Evolutionary conservation across 441 rosid species (phyloP), one percentile per base, ranked within the genome.

Genomic region (Populus hybrid): DNA sequence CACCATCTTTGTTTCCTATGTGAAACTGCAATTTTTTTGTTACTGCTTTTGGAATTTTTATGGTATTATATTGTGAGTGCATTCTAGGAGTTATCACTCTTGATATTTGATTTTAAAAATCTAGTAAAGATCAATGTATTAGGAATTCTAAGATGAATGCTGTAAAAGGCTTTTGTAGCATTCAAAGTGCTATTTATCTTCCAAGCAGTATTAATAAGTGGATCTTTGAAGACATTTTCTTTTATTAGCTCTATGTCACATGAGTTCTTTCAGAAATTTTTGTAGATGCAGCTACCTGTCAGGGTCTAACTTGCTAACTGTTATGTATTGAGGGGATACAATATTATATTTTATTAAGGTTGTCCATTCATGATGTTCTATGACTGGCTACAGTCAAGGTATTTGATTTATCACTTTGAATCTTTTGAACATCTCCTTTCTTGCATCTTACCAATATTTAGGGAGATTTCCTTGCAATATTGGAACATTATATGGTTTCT

Each of bases 401-500:
- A 21, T 10, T 61, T 28, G 26, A 61, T 61, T 61, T 21, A 61
- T 21, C 14, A 21, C 10, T 61, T 23, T 61, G 66, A 61, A 61
- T 9, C 1, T 9, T 61, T 61, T 61, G 26, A 59, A 61, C 23
- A 61, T 61, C 11, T 61, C 14, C 24, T 61, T 21, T 61, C 66
- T 61, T 61, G 66, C 23, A 9, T 10, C 66, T 21, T 21, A 21
- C 66, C 6, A 21, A 10, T 61, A 61, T 61, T 61, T 61, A 61
- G 66, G 14, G 28, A 9, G 28, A 61, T 61, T 61, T 61, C 28
- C 66, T 9, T 23, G 28, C 66, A 21, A 4, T 21, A 10, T 61
- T 10, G 66, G 66, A 21, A 5, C 66, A 21, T 21, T 61, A 61
- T 21, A 61, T 85, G 71, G 69, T 74, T 61, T 38, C 36, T 72